Evolutionary conservation across 768 basidiomycete genomes (phyloP), one percentile per base, ranked within the genome.

Genomic region (Clavaria fumosa): DNA sequence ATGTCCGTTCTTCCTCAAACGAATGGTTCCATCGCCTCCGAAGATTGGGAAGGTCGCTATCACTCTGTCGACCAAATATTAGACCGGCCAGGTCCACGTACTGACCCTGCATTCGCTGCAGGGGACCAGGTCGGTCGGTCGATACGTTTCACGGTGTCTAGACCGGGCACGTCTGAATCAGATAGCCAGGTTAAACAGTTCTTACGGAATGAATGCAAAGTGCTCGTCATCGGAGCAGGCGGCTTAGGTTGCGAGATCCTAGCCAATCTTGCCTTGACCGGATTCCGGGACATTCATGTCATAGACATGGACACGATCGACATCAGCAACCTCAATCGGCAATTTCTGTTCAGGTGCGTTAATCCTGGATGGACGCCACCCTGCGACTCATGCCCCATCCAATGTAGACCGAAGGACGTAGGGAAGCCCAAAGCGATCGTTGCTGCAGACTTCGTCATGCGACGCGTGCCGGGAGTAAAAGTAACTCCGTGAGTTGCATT

Each of bases 301-400:
- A 97, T 99, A 53, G 95, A 99, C 66, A 97, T 99, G 91, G 93
- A 99, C 66, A 96, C 93, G 11, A 99, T 97, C 55, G 93, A 99
- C 60, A 84, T 99, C 52, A 96, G 90, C 52, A 99, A 99, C 58
- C 68, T 99, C 46, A 99, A 99, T 57, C 72, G 95, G 35, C 95
- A 99, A 59, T 99, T 99, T 56, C 65, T 99, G 17, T 99, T 99
- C 64, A 73, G 95, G 93, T 88, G 61, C 53, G 14, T 31, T 39
- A 20, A 23, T 14, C 15, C 38, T 12, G 38, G 18, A 17, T 12
- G 3, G 23, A 23, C 31, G 24, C 33, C 2, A 21, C 39, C 9
- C 12, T 44, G 20, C 39, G 20, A 31, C 26, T 15, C 40, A 39
- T 22, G 35, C 23, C 36, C 26, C 20, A 38, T 15, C 14, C 23